Evolutionary conservation across 2,329 filamentous ascomycete species (phyloP), one percentile per base, ranked within the genome.

Genomic region (Trichoderma pleuroti): DNA sequence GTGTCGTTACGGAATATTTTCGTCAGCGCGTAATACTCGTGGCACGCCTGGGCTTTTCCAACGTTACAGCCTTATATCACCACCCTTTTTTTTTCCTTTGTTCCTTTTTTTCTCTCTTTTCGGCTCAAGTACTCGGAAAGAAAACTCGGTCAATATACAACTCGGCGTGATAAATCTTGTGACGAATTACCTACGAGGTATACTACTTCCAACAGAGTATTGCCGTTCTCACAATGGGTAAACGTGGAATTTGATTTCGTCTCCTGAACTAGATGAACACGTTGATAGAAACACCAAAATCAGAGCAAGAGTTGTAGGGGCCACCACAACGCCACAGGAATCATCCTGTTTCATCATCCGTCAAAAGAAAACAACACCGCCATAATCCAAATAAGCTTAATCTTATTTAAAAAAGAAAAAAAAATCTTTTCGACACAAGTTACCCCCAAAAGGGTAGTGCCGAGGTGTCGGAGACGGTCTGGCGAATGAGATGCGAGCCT

Each of bases 21-120:
- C 66, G 39, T 61, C 66, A 36, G 54, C 56, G 34, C 18, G 66
- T 68, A 21, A 52, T 68, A 68, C 56, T 14, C 28, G 56, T 52
- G 56, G 21, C 49, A 61, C 66, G 56, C 42, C 56, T n/a, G 39
- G 54, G 18, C 10, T 34, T 61, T 61, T 42, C 32, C 1, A 16
- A 57, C 54, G 54, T n/a, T 57, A 57, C 28, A 57, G 24, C 28
- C 16, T 57, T 57, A 28, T 16, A 30, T 57, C 16, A 57, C 16
- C 54, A 30, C 2, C n/a, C n/a, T n/a, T n/a, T n/a, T n/a, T n/a
- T n/a, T n/a, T n/a, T n/a, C n/a, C n/a, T n/a, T n/a, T n/a, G n/a
- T n/a, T n/a, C n/a, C n/a, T 26, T 4, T 28, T 18, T 30, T 30
- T 61, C 3, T 42, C 2, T 62, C 4, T 24, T 18, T 30, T 62